Evolutionary conservation across 73 alveolate species (phyloP).

Genomic region (Paramecium sexaurelia): DNA sequence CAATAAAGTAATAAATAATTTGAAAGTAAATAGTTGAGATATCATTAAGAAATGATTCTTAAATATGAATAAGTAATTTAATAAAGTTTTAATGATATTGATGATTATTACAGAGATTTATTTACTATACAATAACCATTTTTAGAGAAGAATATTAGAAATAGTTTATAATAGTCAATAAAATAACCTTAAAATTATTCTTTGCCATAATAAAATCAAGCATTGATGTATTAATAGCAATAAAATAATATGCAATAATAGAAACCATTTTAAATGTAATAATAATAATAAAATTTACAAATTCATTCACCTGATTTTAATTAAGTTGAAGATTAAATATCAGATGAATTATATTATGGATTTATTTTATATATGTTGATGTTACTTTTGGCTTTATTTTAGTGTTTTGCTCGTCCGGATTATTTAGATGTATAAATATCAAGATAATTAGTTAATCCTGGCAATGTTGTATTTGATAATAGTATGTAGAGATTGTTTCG

Average conservation of each 20-base stretch:
- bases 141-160: background rate
- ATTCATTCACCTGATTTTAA: background rate
- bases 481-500: slow-evolving; percentile 19
- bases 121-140: slow-evolving; percentile 25
- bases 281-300: background rate
- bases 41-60: slow-evolving; percentile 33
- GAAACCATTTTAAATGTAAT: background rate
- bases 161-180: slow-evolving; percentile 3
- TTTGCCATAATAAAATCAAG: background rate
- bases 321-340: background rate
- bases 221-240: background rate
- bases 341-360: slow-evolving; percentile 46
- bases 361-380: background rate
- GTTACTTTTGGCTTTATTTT: slow-evolving; percentile 8
- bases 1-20: background rate
- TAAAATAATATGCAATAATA: background rate
- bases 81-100: background rate
- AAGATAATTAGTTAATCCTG: background rate
- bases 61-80: background rate
- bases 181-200: background rate
- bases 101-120: slow-evolving; percentile 46
- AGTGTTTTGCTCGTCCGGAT: slow-evolving; percentile 55
- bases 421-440: slow-evolving; percentile 24
- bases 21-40: background rate
- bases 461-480: slow-evolving; percentile 8